phyloP scores from a whole-genome alignment of 495 filamentous ascomycete species.

The Neurospora africana region DNA sequence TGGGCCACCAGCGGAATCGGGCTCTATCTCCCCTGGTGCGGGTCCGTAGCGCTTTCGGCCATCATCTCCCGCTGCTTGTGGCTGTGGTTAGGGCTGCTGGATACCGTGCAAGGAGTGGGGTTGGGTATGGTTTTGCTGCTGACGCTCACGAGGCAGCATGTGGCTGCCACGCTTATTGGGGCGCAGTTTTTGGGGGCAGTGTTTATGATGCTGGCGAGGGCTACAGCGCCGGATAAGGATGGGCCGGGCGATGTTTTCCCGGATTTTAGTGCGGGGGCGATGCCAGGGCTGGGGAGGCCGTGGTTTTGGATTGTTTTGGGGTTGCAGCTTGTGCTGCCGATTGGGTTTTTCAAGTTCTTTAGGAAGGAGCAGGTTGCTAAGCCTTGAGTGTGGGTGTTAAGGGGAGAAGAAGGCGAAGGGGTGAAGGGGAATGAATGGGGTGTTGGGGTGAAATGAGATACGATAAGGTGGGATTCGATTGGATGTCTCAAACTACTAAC shows the following conservation, averaged over 20 bases:
- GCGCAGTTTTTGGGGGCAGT: conserved; percentile 45
- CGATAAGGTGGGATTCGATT: too few relatives aligned
- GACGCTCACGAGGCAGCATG: conserved; percentile 49
- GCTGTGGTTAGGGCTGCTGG: conserved; percentile 53
- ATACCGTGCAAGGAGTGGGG: conserved; percentile 48
- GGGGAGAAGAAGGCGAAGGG: too few relatives aligned
- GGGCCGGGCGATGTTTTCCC: conserved; percentile 54
- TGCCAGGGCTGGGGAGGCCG: conserved; percentile 38
- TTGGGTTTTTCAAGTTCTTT: conserved; percentile 56
- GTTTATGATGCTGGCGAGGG: conserved; percentile 44
- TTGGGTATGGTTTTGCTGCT: conserved; percentile 52
- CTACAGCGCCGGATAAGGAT: conserved; percentile 42
- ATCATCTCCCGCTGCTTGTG: conserved; percentile 44
- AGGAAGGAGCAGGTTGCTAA: conserved; percentile 61
- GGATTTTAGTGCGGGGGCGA: conserved; percentile 31
- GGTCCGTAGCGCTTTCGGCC: conserved; percentile 32
- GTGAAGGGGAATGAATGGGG: neutral
- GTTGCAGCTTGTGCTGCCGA: conserved; percentile 49
- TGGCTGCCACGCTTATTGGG: conserved; percentile 43
- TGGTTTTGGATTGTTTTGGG: conserved; percentile 57
- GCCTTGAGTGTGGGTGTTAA: conserved; percentile 27
- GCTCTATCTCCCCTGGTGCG: conserved; percentile 47
- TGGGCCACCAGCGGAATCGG: conserved; percentile 48
- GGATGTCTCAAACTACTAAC: too few relatives aligned
- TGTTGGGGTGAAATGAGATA: neutral